These are phyloP conservation scores for Phyllachora maydis DNA, from an alignment of 2,329 filamentous ascomycete genomes.

Conservation along the genomic window DNA sequence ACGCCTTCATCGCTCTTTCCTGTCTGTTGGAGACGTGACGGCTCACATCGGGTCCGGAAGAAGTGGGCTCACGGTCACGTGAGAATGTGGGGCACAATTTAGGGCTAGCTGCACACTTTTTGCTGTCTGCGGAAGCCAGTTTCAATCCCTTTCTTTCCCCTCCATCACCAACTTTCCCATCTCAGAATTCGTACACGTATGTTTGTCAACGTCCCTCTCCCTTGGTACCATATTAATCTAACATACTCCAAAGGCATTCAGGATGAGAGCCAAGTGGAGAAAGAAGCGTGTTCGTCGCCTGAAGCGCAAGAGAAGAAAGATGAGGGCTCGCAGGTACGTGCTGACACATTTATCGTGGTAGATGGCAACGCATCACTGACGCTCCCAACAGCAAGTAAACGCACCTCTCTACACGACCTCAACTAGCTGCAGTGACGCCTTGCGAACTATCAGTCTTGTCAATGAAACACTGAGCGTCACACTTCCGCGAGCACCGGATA, in stretches of 20 bases:
- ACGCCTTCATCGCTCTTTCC: too few species aligned
- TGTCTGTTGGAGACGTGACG: too few species aligned
- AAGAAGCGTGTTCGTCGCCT: conserved; percentile 99
- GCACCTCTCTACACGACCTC: conserved; percentile 32
- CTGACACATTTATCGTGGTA: conserved; percentile 6
- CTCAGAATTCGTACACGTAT: conserved; percentile 6
- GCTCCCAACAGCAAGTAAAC: conserved; percentile 41
- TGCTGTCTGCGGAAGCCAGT: too few species aligned
- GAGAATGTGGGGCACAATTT: too few species aligned
- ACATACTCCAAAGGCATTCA: conserved; percentile 16
- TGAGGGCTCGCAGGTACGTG: conserved; percentile 85
- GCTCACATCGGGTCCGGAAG: too few species aligned
- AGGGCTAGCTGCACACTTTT: too few species aligned
- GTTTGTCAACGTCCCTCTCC: conserved; percentile 2
- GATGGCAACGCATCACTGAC: conserved; percentile 12
- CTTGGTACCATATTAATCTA: background rate
- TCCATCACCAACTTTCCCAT: conserved; percentile 9
- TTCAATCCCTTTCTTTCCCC: too few species aligned
- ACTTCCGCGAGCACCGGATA: too few species aligned
- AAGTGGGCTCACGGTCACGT: too few species aligned
- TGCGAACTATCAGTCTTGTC: too few species aligned
- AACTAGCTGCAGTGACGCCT: too few species aligned
- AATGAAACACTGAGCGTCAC: too few species aligned
- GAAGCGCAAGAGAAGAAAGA: conserved; percentile 99
- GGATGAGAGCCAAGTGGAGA: conserved; percentile 96